Percentiles rank a stretch among this genome's conserved stretches.
Conservation (phyloP, 2,329 filamentous ascomycete genomes). For the Scedosporium aurantiacum region DNA sequence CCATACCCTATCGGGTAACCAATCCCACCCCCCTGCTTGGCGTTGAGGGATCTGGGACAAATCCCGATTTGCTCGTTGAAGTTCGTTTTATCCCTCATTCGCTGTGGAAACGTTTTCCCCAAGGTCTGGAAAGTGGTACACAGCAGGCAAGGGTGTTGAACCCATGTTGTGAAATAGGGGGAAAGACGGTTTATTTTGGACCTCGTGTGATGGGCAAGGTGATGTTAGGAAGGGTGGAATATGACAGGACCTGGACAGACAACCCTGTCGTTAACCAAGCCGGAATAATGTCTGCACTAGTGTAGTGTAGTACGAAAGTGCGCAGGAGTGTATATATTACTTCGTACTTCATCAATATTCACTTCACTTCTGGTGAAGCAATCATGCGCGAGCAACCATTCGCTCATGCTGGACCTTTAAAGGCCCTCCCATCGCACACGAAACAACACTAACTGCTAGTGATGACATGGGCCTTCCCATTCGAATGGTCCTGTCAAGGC, state of each 20-base stretch:
- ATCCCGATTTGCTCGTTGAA: not conserved
- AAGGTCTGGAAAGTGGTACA: not conserved
- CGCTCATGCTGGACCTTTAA: too few species aligned
- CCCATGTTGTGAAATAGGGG: not conserved
- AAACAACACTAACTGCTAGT: not conserved
- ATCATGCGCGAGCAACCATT: too few species aligned
- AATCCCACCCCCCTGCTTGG: not conserved
- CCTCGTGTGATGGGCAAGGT: not conserved
- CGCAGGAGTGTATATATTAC: too few species aligned
- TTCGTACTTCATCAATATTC: too few species aligned
- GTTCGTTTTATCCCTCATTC: conserved; percentile 1
- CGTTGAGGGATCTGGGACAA: not conserved
- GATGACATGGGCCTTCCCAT: not conserved
- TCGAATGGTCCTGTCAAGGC: not conserved
- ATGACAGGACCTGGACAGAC: not conserved
- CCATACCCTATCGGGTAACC: not conserved
- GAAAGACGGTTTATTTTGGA: not conserved
- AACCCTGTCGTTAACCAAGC: not conserved
- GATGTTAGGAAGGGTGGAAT: not conserved
- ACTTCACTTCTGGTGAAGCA: too few species aligned
- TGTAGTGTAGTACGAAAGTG: too few species aligned
- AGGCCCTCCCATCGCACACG: not conserved
- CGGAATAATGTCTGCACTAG: too few species aligned
- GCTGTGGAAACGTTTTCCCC: not conserved
- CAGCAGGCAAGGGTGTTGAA: not conserved